Base-by-base conservation (phyloP, 371 early-diverging fungal genomes). In the Mortierella sp. region DNA sequence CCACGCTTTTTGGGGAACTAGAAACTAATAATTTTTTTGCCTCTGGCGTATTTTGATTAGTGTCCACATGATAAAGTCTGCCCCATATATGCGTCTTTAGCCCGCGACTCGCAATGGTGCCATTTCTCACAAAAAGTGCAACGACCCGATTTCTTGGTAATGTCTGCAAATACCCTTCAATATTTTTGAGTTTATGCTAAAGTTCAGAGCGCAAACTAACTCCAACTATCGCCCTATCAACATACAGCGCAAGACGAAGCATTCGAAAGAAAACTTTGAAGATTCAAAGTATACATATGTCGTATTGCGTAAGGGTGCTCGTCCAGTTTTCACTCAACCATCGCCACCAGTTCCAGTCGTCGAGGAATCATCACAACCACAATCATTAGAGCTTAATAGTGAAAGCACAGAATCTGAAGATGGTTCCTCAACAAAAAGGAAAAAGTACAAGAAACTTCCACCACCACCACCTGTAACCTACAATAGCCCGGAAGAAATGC, bases 111-210 rank as follows among this genome's bases (percentile, higher is more conserved):
- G 8, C 81, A 84, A 29, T 96, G 96, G 96, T 93, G 96, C 59
- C 96, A 96, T 69, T 96, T 93, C 68, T 92, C 95, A 31, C 96
- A 96, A 75, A 84, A 92, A 53, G 85, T 94, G 10, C 93, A 94
- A 70, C 86, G 94, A 12, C 93, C 94, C 0, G 56, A 75, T 6
- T 91, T 89, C 65, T 83, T 93, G 82, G 89, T 88, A 86, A n/a
- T 60, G 75, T 66, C 19, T 23, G 22, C 35, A 9, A 13, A 5
- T 60, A 28, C 23, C 5, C n/a, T 2, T 58, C 13, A 4, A 12
- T 51, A 15, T 43, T 15, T 13, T 35, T 32, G 9, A 57, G 12
- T 17, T 37, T 49, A 13, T n/a, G n/a, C n/a, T n/a, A n/a, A n/a
- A n/a, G 23, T 5, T 28, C 28, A 2, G 12, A 7, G 28, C 23